Percentiles rank a stretch among this genome's conserved stretches.
These are phyloP conservation scores for Talaromyces wortmannii DNA, from an alignment of 495 filamentous ascomycete species.

Conservation along the genomic window DNA sequence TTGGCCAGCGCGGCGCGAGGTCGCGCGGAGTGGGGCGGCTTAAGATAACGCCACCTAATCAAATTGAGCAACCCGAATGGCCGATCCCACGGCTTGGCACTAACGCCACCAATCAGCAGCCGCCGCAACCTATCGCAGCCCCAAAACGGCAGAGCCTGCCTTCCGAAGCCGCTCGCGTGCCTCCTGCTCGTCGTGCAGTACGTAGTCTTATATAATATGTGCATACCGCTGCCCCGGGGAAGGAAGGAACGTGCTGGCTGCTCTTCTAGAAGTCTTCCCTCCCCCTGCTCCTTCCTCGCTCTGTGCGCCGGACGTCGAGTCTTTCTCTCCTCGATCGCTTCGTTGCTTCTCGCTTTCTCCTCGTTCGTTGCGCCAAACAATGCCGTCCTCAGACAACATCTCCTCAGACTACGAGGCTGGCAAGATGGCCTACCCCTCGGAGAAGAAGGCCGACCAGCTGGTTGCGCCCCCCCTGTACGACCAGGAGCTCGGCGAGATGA, in stretches of 20 bases:
- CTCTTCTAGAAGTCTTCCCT: not conserved
- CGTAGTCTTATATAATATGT: not conserved
- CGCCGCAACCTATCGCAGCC: not conserved
- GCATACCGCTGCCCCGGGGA: not conserved
- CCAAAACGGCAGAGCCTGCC: not conserved
- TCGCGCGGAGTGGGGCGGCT: not conserved
- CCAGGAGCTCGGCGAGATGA: constrained; percentile 20
- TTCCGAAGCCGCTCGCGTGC: constrained; percentile 2
- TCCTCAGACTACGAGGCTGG: constrained; percentile 13
- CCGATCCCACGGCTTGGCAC: not conserved
- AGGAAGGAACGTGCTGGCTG: not conserved
- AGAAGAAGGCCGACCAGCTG: constrained; percentile 11
- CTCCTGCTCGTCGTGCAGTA: not conserved
- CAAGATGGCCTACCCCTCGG: constrained; percentile 9
- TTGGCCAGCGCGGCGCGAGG: not conserved
- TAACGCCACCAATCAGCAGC: not conserved
- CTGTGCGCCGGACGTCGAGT: too few relatives aligned
- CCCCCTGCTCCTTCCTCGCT: not conserved
- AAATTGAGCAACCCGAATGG: not conserved
- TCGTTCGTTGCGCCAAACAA: constrained; percentile 4
- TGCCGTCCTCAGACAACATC: constrained; percentile 20
- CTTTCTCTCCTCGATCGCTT: too few relatives aligned
- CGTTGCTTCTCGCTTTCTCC: not conserved
- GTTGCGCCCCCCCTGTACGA: constrained; percentile 13
- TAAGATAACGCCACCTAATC: not conserved